Evolutionary conservation across 2,329 filamentous ascomycete species (phyloP), one percentile per base, ranked within the genome.

Genomic region (Elsinoe perseae): DNA sequence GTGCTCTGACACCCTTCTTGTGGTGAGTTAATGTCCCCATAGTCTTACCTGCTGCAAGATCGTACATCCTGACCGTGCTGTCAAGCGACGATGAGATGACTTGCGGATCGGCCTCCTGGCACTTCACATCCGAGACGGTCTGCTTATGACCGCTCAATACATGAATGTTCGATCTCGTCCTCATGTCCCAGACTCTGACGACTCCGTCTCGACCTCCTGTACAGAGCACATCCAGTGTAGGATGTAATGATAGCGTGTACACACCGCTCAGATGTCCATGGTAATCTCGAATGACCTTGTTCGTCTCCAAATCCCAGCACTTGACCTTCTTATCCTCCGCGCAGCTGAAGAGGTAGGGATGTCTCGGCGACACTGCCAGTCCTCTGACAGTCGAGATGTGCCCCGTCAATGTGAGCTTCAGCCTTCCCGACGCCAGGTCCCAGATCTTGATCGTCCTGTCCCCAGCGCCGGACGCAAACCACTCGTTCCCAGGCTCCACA

Each of bases 321-420:
- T 98, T 98, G 60, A 98, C 93, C 89, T 95, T 95, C 77, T 98
- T 98, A 71, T 98, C 93, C 72, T 98, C 93, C 58, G 89, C 95
- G 67, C 93, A 98, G 9, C 90, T 95, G 72, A 98, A 98, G 8
- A 98, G 80, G 68, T 98, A 98, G 0, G 93, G 95, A 73, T 98
- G 93, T 46, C 93, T 79, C 14, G 91, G 88, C 18, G 89, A 95
- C 6, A 98, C 89, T 0, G 92, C 93, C 48, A 98, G 79, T 1
- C 93, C 93, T 54, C 91, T 84, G 0, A 96, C 91, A 3, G 89
- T 95, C 50, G 89, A 95, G 66, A 95, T 96, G 72, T 96, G 92
- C 32, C 92, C 92, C 1, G 92, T 97, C 59, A 97, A 75, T 0
- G 92, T 96, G 61, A 97, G 75, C 57, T 84, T 81, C 61, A 96